Base-by-base conservation (phyloP, 1,284 basidiomycete genomes). In the Ganoderma leucocontextum region DNA sequence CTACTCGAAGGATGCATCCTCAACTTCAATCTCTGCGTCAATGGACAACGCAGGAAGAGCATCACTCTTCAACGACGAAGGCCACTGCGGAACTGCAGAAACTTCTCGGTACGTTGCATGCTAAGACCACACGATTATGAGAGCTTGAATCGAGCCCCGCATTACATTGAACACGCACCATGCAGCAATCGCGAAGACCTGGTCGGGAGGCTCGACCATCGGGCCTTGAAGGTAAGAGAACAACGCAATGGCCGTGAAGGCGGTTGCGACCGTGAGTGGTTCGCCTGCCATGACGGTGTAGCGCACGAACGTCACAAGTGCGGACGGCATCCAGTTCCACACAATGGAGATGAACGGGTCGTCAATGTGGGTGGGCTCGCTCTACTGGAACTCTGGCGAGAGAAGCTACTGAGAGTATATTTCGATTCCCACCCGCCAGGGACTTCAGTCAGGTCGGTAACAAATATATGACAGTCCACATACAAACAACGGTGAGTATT, bases 311-410 rank as follows among this genome's bases (percentile, higher is more conserved):
- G 89, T 85, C 8, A 82, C 80, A 2, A 91, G 81, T 0, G 89
- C 89, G 19, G 89, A 91, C n/a, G 90, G 90, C 69, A 91, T 87
- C 89, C 90, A 91, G 35, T 85, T 87, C 90, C 90, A 91, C 62
- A 91, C 87, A 75, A 91, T 91, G 7, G 85, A 83, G 63, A 90
- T 88, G 13, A 86, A 68, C 1, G 86, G 86, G 68, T 84, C 84
- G 22, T 91, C 83, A 15, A 88, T 78, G 74, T 91, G 80, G 4
- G 87, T 85, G 55, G 82, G 84, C 44, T 79, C 71, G 15, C 87
- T 83, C 90, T 90, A 91, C 13, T 76, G 70, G 22, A 74, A 75
- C 60, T 79, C 78, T 79, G 38, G 19, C 4, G 7, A 36, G 10
- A n/a, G n/a, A n/a, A n/a, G n/a, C n/a, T n/a, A n/a, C n/a, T n/a